These are phyloP conservation scores for Huntiella bhutanensis DNA, from an alignment of 2,329 filamentous ascomycete genomes.

Conservation along the genomic window DNA sequence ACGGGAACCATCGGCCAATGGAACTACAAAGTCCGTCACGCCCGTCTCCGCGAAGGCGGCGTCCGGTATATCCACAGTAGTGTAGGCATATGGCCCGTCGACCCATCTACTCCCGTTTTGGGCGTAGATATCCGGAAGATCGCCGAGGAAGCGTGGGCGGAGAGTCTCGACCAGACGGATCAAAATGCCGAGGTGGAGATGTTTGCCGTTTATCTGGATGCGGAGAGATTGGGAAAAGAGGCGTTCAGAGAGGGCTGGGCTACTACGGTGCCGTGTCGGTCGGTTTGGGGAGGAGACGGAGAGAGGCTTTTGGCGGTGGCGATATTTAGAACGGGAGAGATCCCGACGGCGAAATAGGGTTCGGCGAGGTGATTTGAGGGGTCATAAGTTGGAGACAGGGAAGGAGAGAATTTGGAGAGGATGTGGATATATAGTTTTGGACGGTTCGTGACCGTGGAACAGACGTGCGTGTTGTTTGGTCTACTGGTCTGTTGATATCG, in stretches of 20 bases:
- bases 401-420: not conserved
- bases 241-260: slow-evolving; percentile 9
- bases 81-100: not conserved
- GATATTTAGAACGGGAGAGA: slow-evolving; percentile 16
- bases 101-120: slow-evolving; percentile 1
- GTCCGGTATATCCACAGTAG: slow-evolving; percentile 6
- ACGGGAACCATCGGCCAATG: slow-evolving; percentile 3
- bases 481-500: too few relatives aligned
- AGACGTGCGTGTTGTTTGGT: too few relatives aligned
- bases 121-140: slow-evolving; percentile 9
- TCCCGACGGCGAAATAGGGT: slow-evolving; percentile 2
- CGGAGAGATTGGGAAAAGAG: slow-evolving; percentile 16
- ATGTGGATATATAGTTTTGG: not conserved
- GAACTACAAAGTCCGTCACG: slow-evolving; percentile 6
- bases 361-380: not conserved
- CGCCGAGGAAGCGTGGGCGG: slow-evolving; percentile 12
- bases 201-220: slow-evolving; percentile 17
- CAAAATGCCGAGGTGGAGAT: slow-evolving; percentile 4
- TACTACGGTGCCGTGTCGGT: slow-evolving; percentile 19
- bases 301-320: slow-evolving; percentile 19
- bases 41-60: slow-evolving; percentile 6
- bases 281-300: slow-evolving; percentile 19
- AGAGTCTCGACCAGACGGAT: slow-evolving; percentile 15
- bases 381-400: not conserved
- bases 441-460: not conserved